These are phyloP conservation scores for Solanum aculeatissimum DNA, from an alignment of 305 asterid genomes.

Conservation along the genomic window DNA sequence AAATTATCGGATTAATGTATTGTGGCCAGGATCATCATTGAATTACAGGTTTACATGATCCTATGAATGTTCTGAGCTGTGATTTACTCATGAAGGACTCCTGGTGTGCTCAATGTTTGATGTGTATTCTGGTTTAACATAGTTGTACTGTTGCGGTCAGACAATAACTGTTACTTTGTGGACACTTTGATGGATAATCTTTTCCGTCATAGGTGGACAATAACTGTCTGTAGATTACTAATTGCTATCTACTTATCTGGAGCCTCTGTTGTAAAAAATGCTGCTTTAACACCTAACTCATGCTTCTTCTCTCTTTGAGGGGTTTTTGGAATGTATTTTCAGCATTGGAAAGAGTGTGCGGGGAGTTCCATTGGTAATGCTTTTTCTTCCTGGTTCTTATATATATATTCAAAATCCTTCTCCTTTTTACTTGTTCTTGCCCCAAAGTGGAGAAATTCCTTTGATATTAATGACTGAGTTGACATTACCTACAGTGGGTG, in stretches of 20 bases:
- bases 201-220: not conserved
- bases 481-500: constrained; percentile 46
- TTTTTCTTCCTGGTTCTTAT: constrained; percentile 5
- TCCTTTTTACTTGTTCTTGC: not conserved
- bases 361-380: constrained; percentile 78
- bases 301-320: constrained; percentile 38
- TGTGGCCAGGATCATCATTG: not conserved
- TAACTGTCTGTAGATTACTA: not conserved
- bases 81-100: not conserved
- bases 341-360: constrained; percentile 87
- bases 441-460: not conserved
- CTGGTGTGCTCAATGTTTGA: not conserved
- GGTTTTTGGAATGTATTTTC: constrained; percentile 30
- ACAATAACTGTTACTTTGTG: not conserved
- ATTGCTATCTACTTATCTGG: not conserved
- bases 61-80: not conserved
- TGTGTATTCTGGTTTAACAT: not conserved
- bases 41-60: not conserved
- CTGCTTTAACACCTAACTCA: constrained; percentile 19
- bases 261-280: not conserved
- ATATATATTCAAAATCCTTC: not conserved
- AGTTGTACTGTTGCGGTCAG: not conserved
- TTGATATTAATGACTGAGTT: not conserved
- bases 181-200: not conserved
- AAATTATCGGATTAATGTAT: not conserved